Conservation (phyloP, 306 rosid species). For the Myrica gale region DNA sequence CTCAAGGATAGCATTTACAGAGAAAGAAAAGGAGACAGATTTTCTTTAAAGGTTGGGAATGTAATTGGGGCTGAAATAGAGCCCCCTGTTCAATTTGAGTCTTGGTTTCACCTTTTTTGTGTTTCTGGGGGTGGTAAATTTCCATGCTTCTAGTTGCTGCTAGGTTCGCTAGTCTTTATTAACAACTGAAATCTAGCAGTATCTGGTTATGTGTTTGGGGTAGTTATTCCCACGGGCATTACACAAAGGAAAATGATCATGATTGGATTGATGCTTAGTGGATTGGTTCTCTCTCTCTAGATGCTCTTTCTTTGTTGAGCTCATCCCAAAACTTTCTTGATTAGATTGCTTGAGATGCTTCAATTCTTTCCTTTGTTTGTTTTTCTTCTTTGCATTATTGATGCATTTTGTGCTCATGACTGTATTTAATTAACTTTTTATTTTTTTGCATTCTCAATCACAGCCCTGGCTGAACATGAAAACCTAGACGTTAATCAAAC, state of each 20-base stretch:
- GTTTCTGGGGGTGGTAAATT: too few species aligned
- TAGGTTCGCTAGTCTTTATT: too few species aligned
- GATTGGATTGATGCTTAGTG: neutral
- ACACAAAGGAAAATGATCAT: too few species aligned
- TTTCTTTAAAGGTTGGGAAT: neutral
- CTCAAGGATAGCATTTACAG: neutral
- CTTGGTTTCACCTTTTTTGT: neutral
- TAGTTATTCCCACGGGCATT: too few species aligned
- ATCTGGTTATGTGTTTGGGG: too few species aligned
- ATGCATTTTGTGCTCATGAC: neutral
- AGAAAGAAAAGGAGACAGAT: neutral
- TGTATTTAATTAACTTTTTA: neutral
- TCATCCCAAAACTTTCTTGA: neutral
- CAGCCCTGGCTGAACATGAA: neutral
- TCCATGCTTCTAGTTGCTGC: too few species aligned
- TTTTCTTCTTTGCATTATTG: neutral
- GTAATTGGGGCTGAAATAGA: neutral
- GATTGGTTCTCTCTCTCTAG: neutral
- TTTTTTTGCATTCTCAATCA: neutral
- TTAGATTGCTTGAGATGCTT: neutral
- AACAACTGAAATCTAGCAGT: too few species aligned
- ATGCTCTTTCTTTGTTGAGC: neutral
- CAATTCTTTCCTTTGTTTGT: neutral
- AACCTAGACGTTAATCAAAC: neutral
- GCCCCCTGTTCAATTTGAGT: neutral